A percentile compares a stretch with the other conserved stretches of the same genome.
Conservation (phyloP, 2,329 filamentous ascomycete species). For the Lachnum nothofagi region DNA sequence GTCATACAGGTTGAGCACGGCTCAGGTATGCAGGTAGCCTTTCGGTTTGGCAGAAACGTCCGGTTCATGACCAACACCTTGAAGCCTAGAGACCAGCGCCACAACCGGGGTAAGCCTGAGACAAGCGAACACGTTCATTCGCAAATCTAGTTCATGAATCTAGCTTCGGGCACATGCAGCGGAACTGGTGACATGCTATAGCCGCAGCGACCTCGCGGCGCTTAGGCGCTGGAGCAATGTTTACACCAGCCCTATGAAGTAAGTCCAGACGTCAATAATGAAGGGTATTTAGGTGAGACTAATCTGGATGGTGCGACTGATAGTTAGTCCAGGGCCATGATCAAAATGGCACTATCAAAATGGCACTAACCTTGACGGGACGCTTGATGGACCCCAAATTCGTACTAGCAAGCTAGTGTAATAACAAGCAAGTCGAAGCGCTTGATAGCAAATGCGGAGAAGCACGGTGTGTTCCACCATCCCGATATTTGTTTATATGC, state of each 20-base stretch:
- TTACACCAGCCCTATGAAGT: conserved; percentile 4
- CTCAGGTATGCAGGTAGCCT: conserved; percentile 19
- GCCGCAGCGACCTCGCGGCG: conserved; percentile 10
- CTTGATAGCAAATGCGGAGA: conserved; percentile 18
- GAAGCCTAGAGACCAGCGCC: conserved; percentile 10
- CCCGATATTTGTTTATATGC: conserved; percentile 2
- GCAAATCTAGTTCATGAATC: conserved; percentile 8
- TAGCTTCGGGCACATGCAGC: conserved; percentile 19
- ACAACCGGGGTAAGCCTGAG: conserved; percentile 13
- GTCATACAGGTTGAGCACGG: conserved; percentile 16
- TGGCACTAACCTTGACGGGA: conserved; percentile 8
- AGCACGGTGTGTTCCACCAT: too few species aligned
- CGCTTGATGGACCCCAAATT: conserved; percentile 8
- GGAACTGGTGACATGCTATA: conserved; percentile 9
- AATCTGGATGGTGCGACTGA: background rate
- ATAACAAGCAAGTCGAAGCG: conserved; percentile 18
- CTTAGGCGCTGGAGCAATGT: conserved; percentile 6
- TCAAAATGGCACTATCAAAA: background rate
- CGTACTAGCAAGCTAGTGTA: conserved; percentile 5
- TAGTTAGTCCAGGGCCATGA: background rate
- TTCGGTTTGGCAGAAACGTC: conserved; percentile 18
- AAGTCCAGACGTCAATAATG: conserved; percentile 4
- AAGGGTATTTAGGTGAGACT: conserved; percentile 1
- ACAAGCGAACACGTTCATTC: conserved; percentile 25
- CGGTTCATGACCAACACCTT: conserved; percentile 9